These are phyloP conservation scores for Mycena galopus DNA, from an alignment of 768 basidiomycete genomes.

Conservation along the genomic window DNA sequence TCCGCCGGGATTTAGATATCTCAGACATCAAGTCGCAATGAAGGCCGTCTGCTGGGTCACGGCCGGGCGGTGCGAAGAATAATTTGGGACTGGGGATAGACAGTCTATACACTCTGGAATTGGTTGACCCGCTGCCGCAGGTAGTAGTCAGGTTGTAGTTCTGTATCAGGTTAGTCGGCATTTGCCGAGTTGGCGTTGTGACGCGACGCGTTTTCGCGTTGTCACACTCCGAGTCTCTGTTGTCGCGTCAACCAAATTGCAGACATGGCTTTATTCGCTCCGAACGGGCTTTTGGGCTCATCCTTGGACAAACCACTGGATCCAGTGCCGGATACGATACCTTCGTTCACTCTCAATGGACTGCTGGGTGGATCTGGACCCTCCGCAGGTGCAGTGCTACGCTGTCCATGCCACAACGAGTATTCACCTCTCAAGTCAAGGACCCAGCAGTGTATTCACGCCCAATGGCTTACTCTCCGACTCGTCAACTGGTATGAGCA, in stretches of 20 bases:
- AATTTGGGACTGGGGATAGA: no score
- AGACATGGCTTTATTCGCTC: constrained; percentile 39
- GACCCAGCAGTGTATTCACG: constrained; percentile 20
- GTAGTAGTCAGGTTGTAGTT: no score
- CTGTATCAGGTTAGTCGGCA: background rate
- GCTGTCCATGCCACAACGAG: background rate
- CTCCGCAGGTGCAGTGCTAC: background rate
- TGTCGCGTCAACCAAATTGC: no score
- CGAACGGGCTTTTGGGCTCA: constrained; percentile 49
- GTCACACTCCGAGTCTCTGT: background rate
- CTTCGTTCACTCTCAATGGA: constrained; percentile 22
- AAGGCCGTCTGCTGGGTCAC: no score
- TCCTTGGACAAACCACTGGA: constrained; percentile 18
- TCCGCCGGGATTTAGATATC: no score
- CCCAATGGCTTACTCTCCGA: constrained; percentile 32
- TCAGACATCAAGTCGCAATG: no score
- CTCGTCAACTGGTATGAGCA: background rate
- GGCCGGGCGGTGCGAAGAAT: no score
- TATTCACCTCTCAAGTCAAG: background rate
- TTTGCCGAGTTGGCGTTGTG: constrained; percentile 1
- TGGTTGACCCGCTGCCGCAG: no score
- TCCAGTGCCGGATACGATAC: background rate
- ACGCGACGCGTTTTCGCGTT: constrained; percentile 3
- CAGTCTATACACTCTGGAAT: no score
- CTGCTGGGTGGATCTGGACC: constrained; percentile 15